phyloP scores from a whole-genome alignment of 148 eudicot genomes.

The Pharnaceum exiguum region DNA sequence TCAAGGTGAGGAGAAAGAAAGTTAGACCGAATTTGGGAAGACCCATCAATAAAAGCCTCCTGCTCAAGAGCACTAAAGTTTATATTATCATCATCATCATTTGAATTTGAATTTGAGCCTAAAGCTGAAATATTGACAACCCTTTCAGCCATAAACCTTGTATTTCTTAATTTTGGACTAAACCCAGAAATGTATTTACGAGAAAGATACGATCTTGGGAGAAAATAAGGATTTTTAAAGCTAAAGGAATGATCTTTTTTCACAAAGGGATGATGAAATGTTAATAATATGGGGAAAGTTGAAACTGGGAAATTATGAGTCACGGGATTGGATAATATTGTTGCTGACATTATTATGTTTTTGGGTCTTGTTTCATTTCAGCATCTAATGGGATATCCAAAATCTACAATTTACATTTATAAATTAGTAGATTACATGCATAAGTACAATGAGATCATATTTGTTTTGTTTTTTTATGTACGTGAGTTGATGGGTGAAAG shows the following conservation, averaged over 20 bases:
- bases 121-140: conserved; percentile 14
- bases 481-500: not conserved
- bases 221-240: conserved; percentile 4
- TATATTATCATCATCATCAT: conserved; percentile 18
- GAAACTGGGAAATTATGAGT: conserved; percentile 7
- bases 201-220: not conserved
- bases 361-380: not conserved
- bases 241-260: not conserved
- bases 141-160: conserved; percentile 19
- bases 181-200: not conserved
- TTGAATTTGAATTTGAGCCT: no score
- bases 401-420: not conserved
- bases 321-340: not conserved
- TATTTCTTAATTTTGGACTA: conserved; percentile 1
- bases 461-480: not conserved
- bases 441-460: no score
- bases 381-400: not conserved
- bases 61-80: conserved; percentile 24
- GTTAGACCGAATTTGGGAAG: conserved; percentile 6
- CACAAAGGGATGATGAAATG: not conserved
- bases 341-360: conserved; percentile 6
- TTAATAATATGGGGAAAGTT: not conserved
- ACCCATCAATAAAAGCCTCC: conserved; percentile 25
- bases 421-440: not conserved
- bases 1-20: conserved; percentile 9